phyloP scores from a whole-genome alignment of 345 rosid species.

The Theobroma cacao region DNA sequence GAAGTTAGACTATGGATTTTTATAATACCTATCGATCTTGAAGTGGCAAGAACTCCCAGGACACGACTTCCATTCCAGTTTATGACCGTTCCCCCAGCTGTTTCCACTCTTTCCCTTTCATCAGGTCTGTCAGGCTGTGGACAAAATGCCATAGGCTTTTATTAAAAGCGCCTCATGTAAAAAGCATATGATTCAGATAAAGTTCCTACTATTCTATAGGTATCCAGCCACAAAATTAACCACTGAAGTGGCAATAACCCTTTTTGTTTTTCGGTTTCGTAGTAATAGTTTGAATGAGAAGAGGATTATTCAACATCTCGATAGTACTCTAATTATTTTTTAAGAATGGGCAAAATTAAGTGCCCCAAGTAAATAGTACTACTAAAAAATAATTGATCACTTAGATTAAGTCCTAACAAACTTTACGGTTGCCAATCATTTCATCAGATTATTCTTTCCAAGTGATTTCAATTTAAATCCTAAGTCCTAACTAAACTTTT shows the following conservation, averaged over 20 bases:
- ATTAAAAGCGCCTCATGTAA: background rate
- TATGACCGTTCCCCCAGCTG: slow-evolving; percentile 61
- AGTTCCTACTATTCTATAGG: background rate
- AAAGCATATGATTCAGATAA: background rate
- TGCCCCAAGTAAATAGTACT: no score
- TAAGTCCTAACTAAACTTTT: no score
- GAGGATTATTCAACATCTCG: no score
- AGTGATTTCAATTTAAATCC: background rate
- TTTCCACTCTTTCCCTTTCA: slow-evolving; percentile 54
- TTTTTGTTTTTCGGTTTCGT: background rate
- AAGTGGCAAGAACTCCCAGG: slow-evolving; percentile 59
- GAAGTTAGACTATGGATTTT: background rate
- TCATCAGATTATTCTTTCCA: no score
- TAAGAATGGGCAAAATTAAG: no score
- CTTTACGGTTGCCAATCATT: no score
- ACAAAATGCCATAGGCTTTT: background rate
- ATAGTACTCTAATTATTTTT: no score
- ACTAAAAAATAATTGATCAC: no score
- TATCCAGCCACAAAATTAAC: background rate
- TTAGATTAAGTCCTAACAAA: no score
- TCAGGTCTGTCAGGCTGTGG: slow-evolving; percentile 60
- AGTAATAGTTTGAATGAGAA: background rate
- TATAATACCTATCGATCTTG: slow-evolving; percentile 59
- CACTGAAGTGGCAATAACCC: no score
- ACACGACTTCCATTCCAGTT: slow-evolving; percentile 58